These are phyloP conservation scores for Rhizophagus clarus DNA, from an alignment of 192 early-diverging fungal species.

Conservation along the genomic window DNA sequence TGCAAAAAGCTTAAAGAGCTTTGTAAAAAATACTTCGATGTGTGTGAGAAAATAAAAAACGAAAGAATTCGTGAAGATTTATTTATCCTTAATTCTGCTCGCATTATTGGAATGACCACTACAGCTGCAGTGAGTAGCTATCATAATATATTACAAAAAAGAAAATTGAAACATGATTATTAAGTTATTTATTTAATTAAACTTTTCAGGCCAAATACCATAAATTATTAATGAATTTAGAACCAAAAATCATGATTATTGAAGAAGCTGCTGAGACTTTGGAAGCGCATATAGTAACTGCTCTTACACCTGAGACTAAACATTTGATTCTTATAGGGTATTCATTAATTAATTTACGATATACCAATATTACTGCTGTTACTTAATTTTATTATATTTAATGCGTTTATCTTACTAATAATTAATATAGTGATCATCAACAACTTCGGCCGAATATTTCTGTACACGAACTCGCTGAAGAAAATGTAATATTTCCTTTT, in stretches of 20 bases:
- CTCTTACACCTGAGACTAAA: constrained; percentile 48
- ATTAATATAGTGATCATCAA: constrained; percentile 50
- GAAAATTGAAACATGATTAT: not conserved
- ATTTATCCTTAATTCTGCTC: constrained; percentile 29
- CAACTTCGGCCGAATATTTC: constrained; percentile 58
- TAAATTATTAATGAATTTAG: constrained; percentile 45
- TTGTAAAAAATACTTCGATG: constrained; percentile 20
- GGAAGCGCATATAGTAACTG: constrained; percentile 55
- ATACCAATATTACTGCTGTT: no score
- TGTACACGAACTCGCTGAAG: constrained; percentile 46
- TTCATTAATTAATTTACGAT: not conserved
- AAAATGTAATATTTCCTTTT: constrained; percentile 23
- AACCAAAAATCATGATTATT: constrained; percentile 53
- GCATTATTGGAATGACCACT: constrained; percentile 62
- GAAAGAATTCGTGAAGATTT: constrained; percentile 36
- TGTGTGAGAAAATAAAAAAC: constrained; percentile 37
- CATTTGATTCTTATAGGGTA: constrained; percentile 62
- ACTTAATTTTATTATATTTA: not conserved
- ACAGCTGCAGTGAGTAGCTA: constrained; percentile 54
- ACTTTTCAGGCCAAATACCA: constrained; percentile 57
- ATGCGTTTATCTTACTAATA: not conserved
- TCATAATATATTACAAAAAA: not conserved
- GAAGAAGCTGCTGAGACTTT: constrained; percentile 62
- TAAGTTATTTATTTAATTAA: not conserved
- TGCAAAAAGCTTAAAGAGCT: constrained; percentile 21